These are phyloP conservation scores for Yamadazyma kitorensis DNA, from an alignment of 805 yeast genomes.

Conservation along the genomic window DNA sequence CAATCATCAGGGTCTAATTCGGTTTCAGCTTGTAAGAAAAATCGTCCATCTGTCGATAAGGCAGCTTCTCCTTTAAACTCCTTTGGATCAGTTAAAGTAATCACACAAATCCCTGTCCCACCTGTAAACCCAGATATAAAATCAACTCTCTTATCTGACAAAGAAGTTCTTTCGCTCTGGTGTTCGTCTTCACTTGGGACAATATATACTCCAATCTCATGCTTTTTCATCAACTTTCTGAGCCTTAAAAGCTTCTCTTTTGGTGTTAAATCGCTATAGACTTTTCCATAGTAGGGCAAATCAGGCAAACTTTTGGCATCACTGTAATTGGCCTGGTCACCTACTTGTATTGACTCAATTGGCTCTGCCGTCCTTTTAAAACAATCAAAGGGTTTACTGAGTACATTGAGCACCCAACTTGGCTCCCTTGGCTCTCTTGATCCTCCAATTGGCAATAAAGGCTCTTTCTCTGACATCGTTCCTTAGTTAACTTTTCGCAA, in stretches of 20 bases:
- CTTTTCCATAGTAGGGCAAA: constrained; percentile 18
- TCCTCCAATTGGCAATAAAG: constrained; percentile 1
- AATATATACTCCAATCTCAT: constrained; percentile 68
- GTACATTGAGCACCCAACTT: constrained; percentile 16
- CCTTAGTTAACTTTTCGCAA: constrained; percentile 1
- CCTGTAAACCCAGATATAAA: constrained; percentile 90
- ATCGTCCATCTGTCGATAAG: constrained; percentile 90
- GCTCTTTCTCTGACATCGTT: background rate
- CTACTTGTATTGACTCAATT: background rate
- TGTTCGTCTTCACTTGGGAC: constrained; percentile 92
- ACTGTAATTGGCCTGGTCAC: constrained; percentile 1
- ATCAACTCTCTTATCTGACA: constrained; percentile 77
- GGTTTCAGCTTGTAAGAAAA: constrained; percentile 84
- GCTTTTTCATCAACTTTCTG: constrained; percentile 60
- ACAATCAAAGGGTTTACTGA: constrained; percentile 22
- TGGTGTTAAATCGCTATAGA: constrained; percentile 34
- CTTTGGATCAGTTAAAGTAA: constrained; percentile 50
- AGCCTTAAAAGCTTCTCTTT: constrained; percentile 56
- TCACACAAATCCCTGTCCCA: constrained; percentile 85
- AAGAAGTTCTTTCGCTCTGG: constrained; percentile 82
- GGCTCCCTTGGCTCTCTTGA: constrained; percentile 14
- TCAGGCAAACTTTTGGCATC: constrained; percentile 17
- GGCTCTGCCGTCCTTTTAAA: constrained; percentile 4
- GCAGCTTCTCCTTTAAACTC: constrained; percentile 64
- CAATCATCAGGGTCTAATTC: constrained; percentile 74